Percentiles rank a stretch among this genome's conserved stretches.
These are phyloP conservation scores for Hypoxylon sp. DNA, from an alignment of 2,329 filamentous ascomycete genomes.

Conservation along the genomic window DNA sequence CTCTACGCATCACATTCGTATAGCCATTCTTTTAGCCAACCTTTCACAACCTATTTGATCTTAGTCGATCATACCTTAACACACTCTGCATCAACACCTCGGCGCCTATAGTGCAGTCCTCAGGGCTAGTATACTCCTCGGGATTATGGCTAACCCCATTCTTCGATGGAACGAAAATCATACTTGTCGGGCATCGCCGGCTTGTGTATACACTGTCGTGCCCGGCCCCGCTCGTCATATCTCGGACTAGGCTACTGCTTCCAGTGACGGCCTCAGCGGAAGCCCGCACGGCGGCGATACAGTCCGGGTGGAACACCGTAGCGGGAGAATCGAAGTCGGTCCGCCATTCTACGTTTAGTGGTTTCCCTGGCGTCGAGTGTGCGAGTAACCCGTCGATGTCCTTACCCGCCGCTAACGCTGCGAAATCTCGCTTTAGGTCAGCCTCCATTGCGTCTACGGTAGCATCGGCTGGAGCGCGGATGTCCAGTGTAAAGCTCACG, in stretches of 20 bases:
- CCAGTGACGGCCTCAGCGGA: constrained; percentile 71
- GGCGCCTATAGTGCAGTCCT: constrained; percentile 69
- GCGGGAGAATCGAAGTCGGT: constrained; percentile 73
- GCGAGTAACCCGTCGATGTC: constrained; percentile 62
- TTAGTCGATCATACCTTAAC: constrained; percentile 55
- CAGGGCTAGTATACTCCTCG: constrained; percentile 70
- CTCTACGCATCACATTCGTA: background rate
- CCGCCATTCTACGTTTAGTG: constrained; percentile 59
- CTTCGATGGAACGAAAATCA: constrained; percentile 76
- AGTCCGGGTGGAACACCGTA: constrained; percentile 75
- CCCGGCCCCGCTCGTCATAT: constrained; percentile 59
- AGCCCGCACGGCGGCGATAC: constrained; percentile 73
- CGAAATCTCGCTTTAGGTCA: constrained; percentile 69
- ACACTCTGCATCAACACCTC: constrained; percentile 62
- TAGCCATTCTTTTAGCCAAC: background rate
- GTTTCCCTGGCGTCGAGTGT: constrained; percentile 41
- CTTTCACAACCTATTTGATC: constrained; percentile 25
- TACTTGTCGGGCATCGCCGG: constrained; percentile 70
- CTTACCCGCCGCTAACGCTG: constrained; percentile 68
- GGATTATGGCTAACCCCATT: constrained; percentile 75
- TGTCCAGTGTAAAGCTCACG: constrained; percentile 77
- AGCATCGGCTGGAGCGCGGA: constrained; percentile 69
- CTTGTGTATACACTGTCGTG: constrained; percentile 71
- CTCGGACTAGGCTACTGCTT: constrained; percentile 57
- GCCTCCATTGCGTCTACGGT: constrained; percentile 70